Evolutionary conservation across 805 yeast genomes (phyloP), one percentile per base, ranked within the genome.

Genomic region (Myxozyma monticola): DNA sequence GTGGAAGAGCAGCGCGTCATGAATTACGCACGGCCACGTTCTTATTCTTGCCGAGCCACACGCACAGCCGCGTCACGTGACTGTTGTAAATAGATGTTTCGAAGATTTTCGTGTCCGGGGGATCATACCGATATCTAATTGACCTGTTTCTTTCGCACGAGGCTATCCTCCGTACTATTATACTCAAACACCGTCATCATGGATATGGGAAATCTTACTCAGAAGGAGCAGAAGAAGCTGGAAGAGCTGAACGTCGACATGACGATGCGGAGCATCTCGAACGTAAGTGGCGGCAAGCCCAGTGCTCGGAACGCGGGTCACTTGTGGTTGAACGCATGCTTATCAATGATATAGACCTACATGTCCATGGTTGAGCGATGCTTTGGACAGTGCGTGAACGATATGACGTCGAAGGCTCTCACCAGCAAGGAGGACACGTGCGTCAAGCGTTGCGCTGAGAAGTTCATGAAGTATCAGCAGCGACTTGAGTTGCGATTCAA

Each of bases 401-500:
- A 93, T 71, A 91, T 93, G 81, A 93, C 99, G 51, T 88, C 98
- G 37, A 83, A 84, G 68, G 81, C 82, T 66, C 79, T 93, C 68
- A 83, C 96, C 56, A 70, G 81, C 65, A 88, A 85, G 76, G 99
- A 93, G 72, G 82, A 81, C 60, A 65, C 81, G 22, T 93, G 99
- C 74, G 80, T 93, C 56, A 76, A 81, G 76, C 86, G 85, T 71
- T 93, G 99, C 71, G 85, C 96, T 42, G 98, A 91, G 72, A 93
- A 93, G 77, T 93, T 93, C 81, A 79, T 93, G 76, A 93, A 93
- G 71, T 98, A 91, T 77, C 83, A 91, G 71, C 99, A 93, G 76
- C 84, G 99, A 70, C 96, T 93, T 50, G 99, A 99, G 38, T 91
- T 86, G 73, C 84, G 98, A 74, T 93, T 93, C 91, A 98, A 91